Percentiles rank a stretch among this genome's conserved stretches.
Conservation (phyloP, 768 basidiomycete genomes). For the Lactarius hengduanensis region DNA sequence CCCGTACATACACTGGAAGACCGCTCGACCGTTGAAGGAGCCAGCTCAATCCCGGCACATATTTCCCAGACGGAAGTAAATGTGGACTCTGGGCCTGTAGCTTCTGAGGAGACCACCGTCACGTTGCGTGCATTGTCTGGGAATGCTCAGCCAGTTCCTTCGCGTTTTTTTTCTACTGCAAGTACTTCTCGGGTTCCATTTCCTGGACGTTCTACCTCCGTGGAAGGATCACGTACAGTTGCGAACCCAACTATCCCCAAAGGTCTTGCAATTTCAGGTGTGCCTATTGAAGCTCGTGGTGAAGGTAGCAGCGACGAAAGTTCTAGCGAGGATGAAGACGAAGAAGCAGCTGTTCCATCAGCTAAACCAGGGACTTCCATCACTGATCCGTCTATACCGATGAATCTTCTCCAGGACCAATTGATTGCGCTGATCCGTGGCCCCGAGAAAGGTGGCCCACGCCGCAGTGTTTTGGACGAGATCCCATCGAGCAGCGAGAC, state of each 20-base stretch:
- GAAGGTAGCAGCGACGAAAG: constrained; percentile 28
- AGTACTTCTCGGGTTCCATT: not conserved
- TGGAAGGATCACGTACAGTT: not conserved
- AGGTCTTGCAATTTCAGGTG: constrained; percentile 23
- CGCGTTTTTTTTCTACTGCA: not conserved
- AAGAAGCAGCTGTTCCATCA: not conserved
- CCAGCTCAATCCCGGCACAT: not conserved
- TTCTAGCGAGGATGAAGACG: constrained; percentile 15
- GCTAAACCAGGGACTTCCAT: not conserved
- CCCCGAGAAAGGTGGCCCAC: constrained; percentile 17
- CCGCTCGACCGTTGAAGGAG: constrained; percentile 4
- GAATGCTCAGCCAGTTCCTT: constrained; percentile 6
- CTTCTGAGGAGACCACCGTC: constrained; percentile 1
- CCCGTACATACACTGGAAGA: constrained; percentile 8
- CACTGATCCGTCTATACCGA: not conserved
- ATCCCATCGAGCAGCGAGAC: constrained; percentile 26
- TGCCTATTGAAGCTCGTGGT: constrained; percentile 17
- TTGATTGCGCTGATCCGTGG: constrained; percentile 21
- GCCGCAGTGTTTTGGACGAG: constrained; percentile 25
- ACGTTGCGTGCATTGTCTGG: not conserved
- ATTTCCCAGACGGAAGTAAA: constrained; percentile 15
- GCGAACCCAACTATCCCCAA: constrained; percentile 2
- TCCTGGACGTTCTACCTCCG: no score
- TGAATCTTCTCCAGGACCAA: constrained; percentile 10
- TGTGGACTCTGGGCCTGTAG: constrained; percentile 1